phyloP scores from a whole-genome alignment of 2,329 filamentous ascomycete genomes.

The Microthyrium microscopicum region DNA sequence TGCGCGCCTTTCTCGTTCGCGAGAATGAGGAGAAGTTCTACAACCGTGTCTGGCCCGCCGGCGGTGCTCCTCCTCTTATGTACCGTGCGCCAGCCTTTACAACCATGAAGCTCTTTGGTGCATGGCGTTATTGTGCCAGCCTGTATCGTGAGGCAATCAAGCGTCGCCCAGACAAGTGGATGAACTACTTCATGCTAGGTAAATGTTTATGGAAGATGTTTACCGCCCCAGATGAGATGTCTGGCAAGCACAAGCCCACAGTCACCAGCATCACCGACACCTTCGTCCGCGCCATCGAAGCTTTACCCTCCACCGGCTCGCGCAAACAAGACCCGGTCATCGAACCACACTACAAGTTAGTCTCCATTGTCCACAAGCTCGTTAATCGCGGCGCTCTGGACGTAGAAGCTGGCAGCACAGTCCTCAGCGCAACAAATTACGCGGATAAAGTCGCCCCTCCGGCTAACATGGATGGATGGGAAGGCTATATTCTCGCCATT shows the following conservation, averaged over 20 bases:
- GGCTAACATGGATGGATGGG: conserved; percentile 31
- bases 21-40: conserved; percentile 45
- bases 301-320: conserved; percentile 43
- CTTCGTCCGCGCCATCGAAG: conserved; percentile 42
- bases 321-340: conserved; percentile 59
- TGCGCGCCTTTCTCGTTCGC: conserved; percentile 45
- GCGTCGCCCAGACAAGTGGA: conserved; percentile 46
- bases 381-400: conserved; percentile 35
- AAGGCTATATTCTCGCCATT: conserved; percentile 46
- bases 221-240: conserved; percentile 25
- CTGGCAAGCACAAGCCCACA: conserved; percentile 16
- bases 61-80: no score
- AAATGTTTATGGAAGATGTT: conserved; percentile 63
- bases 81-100: conserved; percentile 41
- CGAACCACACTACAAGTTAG: conserved; percentile 84
- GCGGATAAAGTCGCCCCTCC: conserved; percentile 32
- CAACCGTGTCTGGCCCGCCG: conserved; percentile 30
- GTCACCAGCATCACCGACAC: conserved; percentile 35
- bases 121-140: conserved; percentile 47
- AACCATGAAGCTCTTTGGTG: conserved; percentile 40
- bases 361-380: conserved; percentile 68
- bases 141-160: conserved; percentile 43
- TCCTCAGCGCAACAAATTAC: conserved; percentile 37
- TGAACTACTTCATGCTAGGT: conserved; percentile 50
- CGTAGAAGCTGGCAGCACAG: conserved; percentile 30